These are phyloP conservation scores for Scleroderma bovista DNA, from an alignment of 768 basidiomycete species.

Conservation along the genomic window DNA sequence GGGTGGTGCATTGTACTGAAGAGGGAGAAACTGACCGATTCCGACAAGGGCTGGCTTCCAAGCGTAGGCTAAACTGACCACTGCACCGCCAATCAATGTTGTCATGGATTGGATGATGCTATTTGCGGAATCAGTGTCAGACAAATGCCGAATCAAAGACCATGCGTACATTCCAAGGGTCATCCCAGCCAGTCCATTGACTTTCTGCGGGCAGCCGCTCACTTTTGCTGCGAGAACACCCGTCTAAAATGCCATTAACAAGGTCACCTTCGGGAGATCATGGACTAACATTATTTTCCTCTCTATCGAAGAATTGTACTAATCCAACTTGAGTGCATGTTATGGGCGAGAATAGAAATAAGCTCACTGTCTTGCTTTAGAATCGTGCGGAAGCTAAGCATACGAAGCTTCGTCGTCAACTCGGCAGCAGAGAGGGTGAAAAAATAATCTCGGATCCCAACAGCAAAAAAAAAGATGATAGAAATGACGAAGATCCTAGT, in stretches of 20 bases:
- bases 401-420: constrained; percentile 66
- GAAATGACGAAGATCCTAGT: constrained; percentile 75
- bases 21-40: constrained; percentile 45
- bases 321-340: not conserved
- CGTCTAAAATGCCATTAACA: constrained; percentile 39
- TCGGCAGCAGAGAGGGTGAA: constrained; percentile 65
- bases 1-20: not conserved
- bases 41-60: constrained; percentile 81
- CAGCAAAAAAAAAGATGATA: constrained; percentile 55
- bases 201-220: constrained; percentile 84
- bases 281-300: constrained; percentile 63
- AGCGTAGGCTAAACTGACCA: constrained; percentile 72
- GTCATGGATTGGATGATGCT: constrained; percentile 73
- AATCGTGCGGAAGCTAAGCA: constrained; percentile 69
- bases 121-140: not conserved
- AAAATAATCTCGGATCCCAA: constrained; percentile 64
- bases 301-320: constrained; percentile 88
- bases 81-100: constrained; percentile 62
- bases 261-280: not conserved
- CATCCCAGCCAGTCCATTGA: constrained; percentile 81
- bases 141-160: not conserved
- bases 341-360: not conserved
- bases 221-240: constrained; percentile 76
- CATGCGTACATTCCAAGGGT: constrained; percentile 68
- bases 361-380: constrained; percentile 77